A percentile compares a stretch with the other conserved stretches of the same genome.
Conservation (phyloP, 495 filamentous ascomycete genomes). For the Penicillium ucsense region DNA sequence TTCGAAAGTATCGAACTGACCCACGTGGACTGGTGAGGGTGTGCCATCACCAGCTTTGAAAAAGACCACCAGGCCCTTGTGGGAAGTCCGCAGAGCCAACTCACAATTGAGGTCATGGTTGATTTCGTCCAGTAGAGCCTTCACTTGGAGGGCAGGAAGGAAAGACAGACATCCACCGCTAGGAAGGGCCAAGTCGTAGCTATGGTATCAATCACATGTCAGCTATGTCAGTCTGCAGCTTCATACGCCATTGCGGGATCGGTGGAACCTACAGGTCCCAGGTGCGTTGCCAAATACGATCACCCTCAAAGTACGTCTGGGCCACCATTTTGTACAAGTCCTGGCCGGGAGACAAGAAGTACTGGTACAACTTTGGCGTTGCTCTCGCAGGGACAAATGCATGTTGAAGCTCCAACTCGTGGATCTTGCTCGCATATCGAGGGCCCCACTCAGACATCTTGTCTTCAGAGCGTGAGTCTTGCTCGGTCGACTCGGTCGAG, state of each 20-base stretch:
- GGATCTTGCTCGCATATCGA: not conserved
- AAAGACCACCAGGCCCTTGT: constrained; percentile 41
- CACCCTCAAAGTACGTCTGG: constrained; percentile 44
- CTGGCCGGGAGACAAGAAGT: constrained; percentile 29
- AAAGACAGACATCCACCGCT: constrained; percentile 47
- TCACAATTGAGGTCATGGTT: constrained; percentile 38
- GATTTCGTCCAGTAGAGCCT: constrained; percentile 47
- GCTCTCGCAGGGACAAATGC: constrained; percentile 52
- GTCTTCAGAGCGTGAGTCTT: not conserved
- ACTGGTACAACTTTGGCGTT: constrained; percentile 50
- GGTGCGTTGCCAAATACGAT: constrained; percentile 45
- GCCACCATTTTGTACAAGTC: constrained; percentile 38
- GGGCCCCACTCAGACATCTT: not conserved
- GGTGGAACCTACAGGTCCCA: constrained; percentile 66
- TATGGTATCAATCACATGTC: constrained; percentile 14
- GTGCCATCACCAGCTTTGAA: constrained; percentile 45
- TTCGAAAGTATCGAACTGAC: constrained; percentile 32
- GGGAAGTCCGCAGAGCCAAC: constrained; percentile 40
- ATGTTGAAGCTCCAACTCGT: not conserved
- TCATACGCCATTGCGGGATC: too few species aligned
- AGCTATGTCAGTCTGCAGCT: too few species aligned
- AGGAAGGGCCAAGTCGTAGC: constrained; percentile 59
- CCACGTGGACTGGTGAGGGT: constrained; percentile 55
- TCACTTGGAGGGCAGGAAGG: constrained; percentile 53
- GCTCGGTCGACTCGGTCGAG: too few species aligned